phyloP scores from a whole-genome alignment of 495 filamentous ascomycete genomes.

The Aspergillus diversus region DNA sequence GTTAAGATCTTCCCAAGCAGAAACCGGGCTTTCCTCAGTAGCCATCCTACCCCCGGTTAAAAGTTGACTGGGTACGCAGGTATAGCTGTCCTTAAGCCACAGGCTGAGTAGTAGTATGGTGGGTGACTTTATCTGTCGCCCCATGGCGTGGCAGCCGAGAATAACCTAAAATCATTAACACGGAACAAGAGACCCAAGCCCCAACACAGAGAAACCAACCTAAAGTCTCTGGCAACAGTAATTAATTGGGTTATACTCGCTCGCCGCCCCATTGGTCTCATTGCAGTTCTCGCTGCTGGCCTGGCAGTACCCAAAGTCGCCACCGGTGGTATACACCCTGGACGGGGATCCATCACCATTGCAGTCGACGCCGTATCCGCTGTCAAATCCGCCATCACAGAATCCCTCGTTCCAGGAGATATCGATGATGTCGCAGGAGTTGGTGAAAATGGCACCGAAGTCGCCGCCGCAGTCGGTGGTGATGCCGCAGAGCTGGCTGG shows the following conservation, averaged over 20 bases:
- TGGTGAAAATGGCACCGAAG: background rate
- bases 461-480: background rate
- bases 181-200: no score
- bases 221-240: background rate
- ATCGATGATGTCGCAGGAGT: background rate
- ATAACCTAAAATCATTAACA: no score
- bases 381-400: background rate
- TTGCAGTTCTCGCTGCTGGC: background rate
- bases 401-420: slow-evolving; percentile 1
- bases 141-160: no score
- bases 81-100: no score
- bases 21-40: no score
- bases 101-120: no score
- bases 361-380: background rate
- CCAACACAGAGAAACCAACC: background rate
- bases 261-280: background rate
- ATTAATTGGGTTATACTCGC: background rate
- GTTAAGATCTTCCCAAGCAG: no score
- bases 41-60: no score
- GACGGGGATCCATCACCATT: background rate
- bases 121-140: no score
- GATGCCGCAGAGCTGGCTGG: background rate
- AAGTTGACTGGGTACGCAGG: no score
- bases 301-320: background rate
- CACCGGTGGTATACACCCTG: background rate